Evolutionary conservation across 2,329 filamentous ascomycete species (phyloP).

Genomic region (Colletotrichum liriopes): DNA sequence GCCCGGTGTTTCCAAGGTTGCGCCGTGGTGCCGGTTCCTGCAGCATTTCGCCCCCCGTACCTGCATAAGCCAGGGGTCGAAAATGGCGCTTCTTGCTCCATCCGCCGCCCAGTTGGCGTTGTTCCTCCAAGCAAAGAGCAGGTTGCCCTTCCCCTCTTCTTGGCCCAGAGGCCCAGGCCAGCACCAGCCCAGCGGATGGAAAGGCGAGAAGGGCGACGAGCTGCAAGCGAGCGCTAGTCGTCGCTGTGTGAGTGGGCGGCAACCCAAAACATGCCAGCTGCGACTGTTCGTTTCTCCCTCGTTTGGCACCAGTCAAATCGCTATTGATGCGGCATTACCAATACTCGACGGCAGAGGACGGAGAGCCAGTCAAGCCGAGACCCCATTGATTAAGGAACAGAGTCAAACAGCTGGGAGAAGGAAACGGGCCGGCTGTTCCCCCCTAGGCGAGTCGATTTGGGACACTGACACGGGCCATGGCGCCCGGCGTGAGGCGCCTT

Average conservation of each 20-base stretch:
- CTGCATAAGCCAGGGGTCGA: slow-evolving; percentile 42
- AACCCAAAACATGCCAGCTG: slow-evolving; percentile 17
- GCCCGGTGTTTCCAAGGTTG: slow-evolving; percentile 36
- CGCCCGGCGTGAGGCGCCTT: neutral
- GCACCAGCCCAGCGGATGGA: neutral
- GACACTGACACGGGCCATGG: neutral
- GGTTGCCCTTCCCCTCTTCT: slow-evolving; percentile 22
- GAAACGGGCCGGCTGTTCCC: slow-evolving; percentile 7
- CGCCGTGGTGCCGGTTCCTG: slow-evolving; percentile 42
- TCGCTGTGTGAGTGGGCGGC: slow-evolving; percentile 22
- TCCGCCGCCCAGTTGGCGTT: slow-evolving; percentile 18
- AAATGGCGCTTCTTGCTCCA: slow-evolving; percentile 41
- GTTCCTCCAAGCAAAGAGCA: neutral
- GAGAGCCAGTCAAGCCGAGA: slow-evolving; percentile 28
- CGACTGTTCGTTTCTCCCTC: slow-evolving; percentile 38
- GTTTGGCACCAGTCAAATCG: slow-evolving; percentile 28
- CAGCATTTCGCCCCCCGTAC: slow-evolving; percentile 40
- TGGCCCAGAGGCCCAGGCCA: slow-evolving; percentile 14
- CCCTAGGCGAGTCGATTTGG: slow-evolving; percentile 1
- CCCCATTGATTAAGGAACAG: slow-evolving; percentile 22
- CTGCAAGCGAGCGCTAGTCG: slow-evolving; percentile 5
- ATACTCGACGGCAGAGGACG: neutral
- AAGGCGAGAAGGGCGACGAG: neutral
- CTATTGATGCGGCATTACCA: slow-evolving; percentile 10
- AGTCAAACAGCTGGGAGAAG: slow-evolving; percentile 21